phyloP scores from a whole-genome alignment of 1,284 basidiomycete species.

The Peniophora sp. region DNA sequence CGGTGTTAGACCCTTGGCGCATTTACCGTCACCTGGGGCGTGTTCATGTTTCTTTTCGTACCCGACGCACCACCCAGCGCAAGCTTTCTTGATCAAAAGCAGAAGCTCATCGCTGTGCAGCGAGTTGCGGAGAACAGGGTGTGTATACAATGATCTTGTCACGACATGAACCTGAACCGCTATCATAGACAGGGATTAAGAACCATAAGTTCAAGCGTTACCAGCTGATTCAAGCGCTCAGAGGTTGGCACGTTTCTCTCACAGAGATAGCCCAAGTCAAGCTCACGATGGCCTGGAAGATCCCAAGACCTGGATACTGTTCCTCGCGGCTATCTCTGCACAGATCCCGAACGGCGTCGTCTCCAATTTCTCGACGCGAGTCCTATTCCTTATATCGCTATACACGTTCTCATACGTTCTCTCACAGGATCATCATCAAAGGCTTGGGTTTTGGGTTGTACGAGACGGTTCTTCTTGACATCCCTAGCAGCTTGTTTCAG shows the following conservation, averaged over 20 bases:
- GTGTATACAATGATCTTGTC: not conserved
- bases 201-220: conserved; percentile 21
- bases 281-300: conserved; percentile 5
- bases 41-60: conserved; percentile 17
- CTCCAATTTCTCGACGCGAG: conserved; percentile 7
- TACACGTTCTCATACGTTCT: conserved; percentile 12
- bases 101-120: conserved; percentile 25
- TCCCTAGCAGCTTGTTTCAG: not conserved
- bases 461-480: not conserved
- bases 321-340: conserved; percentile 20
- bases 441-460: not conserved
- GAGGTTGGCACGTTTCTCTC: conserved; percentile 4
- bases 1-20: not conserved
- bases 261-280: not conserved
- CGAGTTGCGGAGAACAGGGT: conserved; percentile 13
- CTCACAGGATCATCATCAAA: conserved; percentile 18
- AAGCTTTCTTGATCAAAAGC: conserved; percentile 17
- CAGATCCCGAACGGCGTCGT: conserved; percentile 22
- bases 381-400: not conserved
- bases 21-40: not conserved
- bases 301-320: conserved; percentile 22
- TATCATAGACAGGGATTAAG: conserved; percentile 17
- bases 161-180: no score
- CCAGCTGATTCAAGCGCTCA: conserved; percentile 18
- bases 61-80: conserved; percentile 20